Conservation (phyloP, 2,329 filamentous ascomycete species). For the Cercospora brassicicola region DNA sequence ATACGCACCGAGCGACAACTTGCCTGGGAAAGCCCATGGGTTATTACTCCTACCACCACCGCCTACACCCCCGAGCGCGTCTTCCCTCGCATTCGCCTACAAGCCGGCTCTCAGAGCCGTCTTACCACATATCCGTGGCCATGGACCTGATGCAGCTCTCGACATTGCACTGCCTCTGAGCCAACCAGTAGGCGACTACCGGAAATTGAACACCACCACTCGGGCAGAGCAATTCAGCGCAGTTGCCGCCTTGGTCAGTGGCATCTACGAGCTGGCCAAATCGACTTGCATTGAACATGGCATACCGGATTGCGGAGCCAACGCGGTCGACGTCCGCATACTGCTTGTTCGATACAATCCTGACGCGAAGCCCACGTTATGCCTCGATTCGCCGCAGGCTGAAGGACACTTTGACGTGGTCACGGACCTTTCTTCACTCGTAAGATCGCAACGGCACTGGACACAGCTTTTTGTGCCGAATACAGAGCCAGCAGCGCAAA, state of each 20-base stretch:
- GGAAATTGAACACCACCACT: not conserved
- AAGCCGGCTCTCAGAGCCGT: not conserved
- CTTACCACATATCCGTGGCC: not conserved
- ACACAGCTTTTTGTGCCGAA: not conserved
- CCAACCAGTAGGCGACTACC: not conserved
- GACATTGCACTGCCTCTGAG: not conserved
- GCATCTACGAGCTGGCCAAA: not conserved
- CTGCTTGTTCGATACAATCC: not conserved
- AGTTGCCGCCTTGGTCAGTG: not conserved
- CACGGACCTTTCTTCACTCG: not conserved
- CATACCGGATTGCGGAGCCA: not conserved
- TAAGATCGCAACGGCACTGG: not conserved
- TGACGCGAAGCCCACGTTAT: not conserved
- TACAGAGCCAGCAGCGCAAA: not conserved
- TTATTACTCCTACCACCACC: slow-evolving; percentile 1
- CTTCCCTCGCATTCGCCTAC: not conserved
- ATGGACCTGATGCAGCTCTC: not conserved
- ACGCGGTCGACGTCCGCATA: not conserved
- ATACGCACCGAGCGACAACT: not conserved
- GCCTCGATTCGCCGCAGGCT: not conserved
- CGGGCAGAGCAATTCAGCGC: not conserved
- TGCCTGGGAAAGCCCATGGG: not conserved
- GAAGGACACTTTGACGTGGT: not conserved
- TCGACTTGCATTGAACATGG: not conserved
- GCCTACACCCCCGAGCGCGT: not conserved